Conservation (phyloP, 352 stramenopile genomes). For the Thalassiosira mediterranea region DNA sequence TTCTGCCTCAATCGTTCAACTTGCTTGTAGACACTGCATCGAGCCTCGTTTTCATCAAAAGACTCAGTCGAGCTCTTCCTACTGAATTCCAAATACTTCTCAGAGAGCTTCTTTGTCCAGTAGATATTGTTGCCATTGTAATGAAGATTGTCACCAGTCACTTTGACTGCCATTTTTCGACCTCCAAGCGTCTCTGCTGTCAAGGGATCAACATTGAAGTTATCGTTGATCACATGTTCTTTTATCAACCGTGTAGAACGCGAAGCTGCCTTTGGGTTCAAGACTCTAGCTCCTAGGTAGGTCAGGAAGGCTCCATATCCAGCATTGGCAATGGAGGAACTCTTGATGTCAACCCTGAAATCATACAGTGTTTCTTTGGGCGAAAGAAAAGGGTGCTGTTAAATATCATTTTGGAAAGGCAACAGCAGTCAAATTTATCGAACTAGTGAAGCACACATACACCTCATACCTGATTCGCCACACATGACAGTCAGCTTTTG, state of each 20-base stretch:
- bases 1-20: constrained; percentile 22
- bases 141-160: constrained; percentile 59
- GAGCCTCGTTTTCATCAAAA: constrained; percentile 44
- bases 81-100: constrained; percentile 9
- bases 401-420: too few species aligned
- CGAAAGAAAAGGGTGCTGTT: constrained; percentile 4
- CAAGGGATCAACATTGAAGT: constrained; percentile 15
- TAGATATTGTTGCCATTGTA: constrained; percentile 53
- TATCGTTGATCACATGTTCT: constrained; percentile 24
- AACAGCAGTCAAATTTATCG: too few species aligned
- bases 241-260: constrained; percentile 19
- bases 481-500: constrained; percentile 44
- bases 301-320: constrained; percentile 78
- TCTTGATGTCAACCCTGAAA: constrained; percentile 51
- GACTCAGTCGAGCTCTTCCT: not conserved
- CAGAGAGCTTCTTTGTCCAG: constrained; percentile 17
- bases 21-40: constrained; percentile 30
- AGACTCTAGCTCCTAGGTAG: constrained; percentile 64
- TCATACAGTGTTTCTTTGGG: constrained; percentile 62
- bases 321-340: constrained; percentile 60
- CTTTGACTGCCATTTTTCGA: constrained; percentile 37
- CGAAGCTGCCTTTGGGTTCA: constrained; percentile 31
- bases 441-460: too few species aligned
- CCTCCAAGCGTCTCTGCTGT: constrained; percentile 12
- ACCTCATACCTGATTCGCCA: constrained; percentile 21